Evolutionary conservation across 2,329 filamentous ascomycete species (phyloP).

Genomic region (Fonsecaea monophora): DNA sequence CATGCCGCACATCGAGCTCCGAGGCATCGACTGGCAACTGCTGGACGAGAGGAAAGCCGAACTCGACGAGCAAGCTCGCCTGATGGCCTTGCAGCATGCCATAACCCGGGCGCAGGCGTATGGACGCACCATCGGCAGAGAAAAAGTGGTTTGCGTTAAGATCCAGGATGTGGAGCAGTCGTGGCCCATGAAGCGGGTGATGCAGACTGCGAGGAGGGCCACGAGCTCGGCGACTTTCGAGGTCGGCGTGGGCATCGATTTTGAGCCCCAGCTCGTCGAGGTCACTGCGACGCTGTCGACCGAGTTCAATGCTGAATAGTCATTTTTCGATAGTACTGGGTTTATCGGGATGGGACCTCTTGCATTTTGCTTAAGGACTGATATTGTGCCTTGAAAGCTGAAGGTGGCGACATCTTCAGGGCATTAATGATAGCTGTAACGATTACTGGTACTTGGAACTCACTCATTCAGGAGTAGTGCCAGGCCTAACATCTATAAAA

Average conservation of each 20-base stretch:
- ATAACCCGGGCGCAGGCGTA: constrained; percentile 41
- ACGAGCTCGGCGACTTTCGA: constrained; percentile 10
- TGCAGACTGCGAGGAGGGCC: constrained; percentile 20
- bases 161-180: constrained; percentile 22
- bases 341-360: too few relatives aligned
- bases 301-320: constrained; percentile 28
- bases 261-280: constrained; percentile 29
- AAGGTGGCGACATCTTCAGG: too few relatives aligned
- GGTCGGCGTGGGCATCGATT: constrained; percentile 28
- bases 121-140: constrained; percentile 36
- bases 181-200: neutral
- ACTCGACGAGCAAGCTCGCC: constrained; percentile 38
- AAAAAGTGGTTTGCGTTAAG: constrained; percentile 27
- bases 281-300: constrained; percentile 23
- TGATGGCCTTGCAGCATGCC: constrained; percentile 40
- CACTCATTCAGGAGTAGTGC: too few relatives aligned
- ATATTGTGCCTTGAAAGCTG: too few relatives aligned
- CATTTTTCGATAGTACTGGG: too few relatives aligned
- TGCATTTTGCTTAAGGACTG: too few relatives aligned
- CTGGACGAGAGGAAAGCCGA: constrained; percentile 37
- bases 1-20: constrained; percentile 39
- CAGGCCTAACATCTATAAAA: too few relatives aligned
- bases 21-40: constrained; percentile 40
- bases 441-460: too few relatives aligned
- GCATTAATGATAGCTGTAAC: too few relatives aligned